phyloP scores from a whole-genome alignment of 2,329 filamentous ascomycete genomes.

The Alternaria angustiovoidea region DNA sequence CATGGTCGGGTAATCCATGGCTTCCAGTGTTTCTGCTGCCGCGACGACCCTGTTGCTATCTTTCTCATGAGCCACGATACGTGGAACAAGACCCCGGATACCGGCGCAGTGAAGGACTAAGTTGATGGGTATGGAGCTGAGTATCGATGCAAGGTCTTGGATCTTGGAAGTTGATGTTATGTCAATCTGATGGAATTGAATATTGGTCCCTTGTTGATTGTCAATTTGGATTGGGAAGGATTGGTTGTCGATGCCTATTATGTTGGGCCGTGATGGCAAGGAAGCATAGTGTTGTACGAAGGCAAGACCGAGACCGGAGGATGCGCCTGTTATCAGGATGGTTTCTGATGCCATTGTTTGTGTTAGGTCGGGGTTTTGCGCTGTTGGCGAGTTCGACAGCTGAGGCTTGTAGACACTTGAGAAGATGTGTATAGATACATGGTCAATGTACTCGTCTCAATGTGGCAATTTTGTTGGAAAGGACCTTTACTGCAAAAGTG shows the following conservation, averaged over 20 bases:
- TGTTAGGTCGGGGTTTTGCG: neutral
- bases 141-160: slow-evolving; percentile 20
- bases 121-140: slow-evolving; percentile 39
- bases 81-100: slow-evolving; percentile 54
- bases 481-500: slow-evolving; percentile 5
- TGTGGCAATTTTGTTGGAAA: slow-evolving; percentile 2
- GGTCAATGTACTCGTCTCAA: neutral
- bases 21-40: slow-evolving; percentile 52
- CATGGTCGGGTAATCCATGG: slow-evolving; percentile 53
- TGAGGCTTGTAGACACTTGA: neutral
- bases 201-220: neutral
- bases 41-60: slow-evolving; percentile 36
- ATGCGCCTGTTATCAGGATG: slow-evolving; percentile 90
- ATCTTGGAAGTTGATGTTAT: slow-evolving; percentile 17
- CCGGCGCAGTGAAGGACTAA: slow-evolving; percentile 57
- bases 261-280: slow-evolving; percentile 10
- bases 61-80: slow-evolving; percentile 22
- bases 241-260: slow-evolving; percentile 34
- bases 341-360: slow-evolving; percentile 56
- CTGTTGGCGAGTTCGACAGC: neutral
- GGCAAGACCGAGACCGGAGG: slow-evolving; percentile 85
- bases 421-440: neutral
- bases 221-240: slow-evolving; percentile 5
- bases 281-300: slow-evolving; percentile 49
- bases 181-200: slow-evolving; percentile 20